Evolutionary conservation across 371 early-diverging fungal species (phyloP), one percentile per base, ranked within the genome.

Genomic region (Mucor ambiguus): DNA sequence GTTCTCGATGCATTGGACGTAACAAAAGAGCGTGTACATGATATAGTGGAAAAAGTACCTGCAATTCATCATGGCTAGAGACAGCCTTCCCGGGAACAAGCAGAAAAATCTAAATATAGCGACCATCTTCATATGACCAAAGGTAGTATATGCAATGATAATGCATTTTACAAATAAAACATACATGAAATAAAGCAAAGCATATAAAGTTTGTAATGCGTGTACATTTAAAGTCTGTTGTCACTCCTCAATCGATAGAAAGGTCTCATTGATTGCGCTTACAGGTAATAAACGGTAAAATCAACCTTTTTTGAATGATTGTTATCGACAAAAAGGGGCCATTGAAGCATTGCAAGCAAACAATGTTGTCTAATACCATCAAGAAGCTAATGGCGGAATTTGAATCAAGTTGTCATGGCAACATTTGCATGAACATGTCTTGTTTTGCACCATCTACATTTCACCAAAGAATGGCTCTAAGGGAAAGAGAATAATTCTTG

Each of bases 11-110:
- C 46, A 14, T 28, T 60, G 5, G n/a, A 61, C 18, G 44, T 66
- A 6, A 48, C 55, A 3, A 56, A 66, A 14, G 61, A 66, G 28
- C 60, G 61, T 55, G n/a, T 54, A 30, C 20, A 56, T 46, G 57
- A 60, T 16, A 32, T 66, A 5, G 32, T 41, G 12, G 20, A 61
- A 33, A 66, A 61, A 20, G 18, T 60, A 4, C 67, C 67, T 41
- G 37, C 67, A 11, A 44, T 66, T 54, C 57, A 64, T 46, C 56
- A 57, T 32, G 20, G 32, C 12, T 56, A n/a, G 28, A 41, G 41
- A 14, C 12, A 4, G 16, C 5, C 16, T 6, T 52, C 10, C 28
- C 28, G 52, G 28, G 14, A 52, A 52, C 22, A 46, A 52, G 14
- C 12, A 52, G 28, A 1, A 52, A 28, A 46, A 46, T 22, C 46